Base-by-base conservation (phyloP, 495 filamentous ascomycete species). In the Parmelia sp. region DNA sequence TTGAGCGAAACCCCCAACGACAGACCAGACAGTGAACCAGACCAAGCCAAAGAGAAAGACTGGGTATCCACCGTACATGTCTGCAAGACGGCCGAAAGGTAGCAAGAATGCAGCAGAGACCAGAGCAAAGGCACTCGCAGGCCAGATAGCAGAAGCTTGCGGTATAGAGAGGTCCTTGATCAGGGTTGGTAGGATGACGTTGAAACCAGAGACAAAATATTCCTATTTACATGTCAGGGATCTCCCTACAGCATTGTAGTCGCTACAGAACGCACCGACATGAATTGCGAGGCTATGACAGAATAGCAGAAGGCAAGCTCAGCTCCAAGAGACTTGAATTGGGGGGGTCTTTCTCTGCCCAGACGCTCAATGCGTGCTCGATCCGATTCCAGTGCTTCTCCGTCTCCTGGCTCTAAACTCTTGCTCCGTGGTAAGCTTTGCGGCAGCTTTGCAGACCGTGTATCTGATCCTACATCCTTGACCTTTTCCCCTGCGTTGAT, bases 161-260 rank as follows among this genome's bases (percentile, higher is more conserved):
- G 89, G 84, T 44, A 95, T 91, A 14, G 84, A 53, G 5, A 95
- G 79, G 27, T 85, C 80, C 21, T 74, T 69, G 33, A 84, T 76
- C 14, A 96, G 69, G 0, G 84, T 83, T 12, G 91, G 91, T 3
- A 92, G 75, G 59, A 96, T 79, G 66, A 95, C 84, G 68, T 90
- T 93, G 74, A 92, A 96, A 55, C 91, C 91, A 49, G 88, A 90
- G 42, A 93, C 86, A 71, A 91, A 92, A 74, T 90, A 96, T 77
- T 95, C 84, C 79, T 80, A 65, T 21, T 25, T 55, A n/a, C 11
- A 57, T 14, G 36, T 49, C 19, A 57, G 11, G 15, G 44, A 33
- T 37, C 58, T 40, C 33, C 17, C n/a, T 57, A 35, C 9, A 17
- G 31, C 12, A 33, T 15, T 40, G 12, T 14, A 44, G n/a, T 25